Evolutionary conservation across 352 stramenopile genomes (phyloP).

Genomic region (Globisporangium perplexum): DNA sequence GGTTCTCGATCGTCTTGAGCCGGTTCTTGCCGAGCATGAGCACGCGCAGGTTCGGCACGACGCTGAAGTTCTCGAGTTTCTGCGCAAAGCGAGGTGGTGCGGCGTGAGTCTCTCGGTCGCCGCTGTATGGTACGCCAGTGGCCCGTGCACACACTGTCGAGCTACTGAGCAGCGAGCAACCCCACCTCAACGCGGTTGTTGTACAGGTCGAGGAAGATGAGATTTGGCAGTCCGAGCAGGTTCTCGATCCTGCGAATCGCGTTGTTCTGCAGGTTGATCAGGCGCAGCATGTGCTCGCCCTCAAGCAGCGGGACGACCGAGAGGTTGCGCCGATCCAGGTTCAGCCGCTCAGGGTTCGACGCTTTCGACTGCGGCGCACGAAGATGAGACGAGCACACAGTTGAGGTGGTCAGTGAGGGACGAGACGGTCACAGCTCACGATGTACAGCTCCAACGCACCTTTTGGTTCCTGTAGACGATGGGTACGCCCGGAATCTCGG

Average conservation of each 20-base stretch:
- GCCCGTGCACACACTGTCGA: neutral
- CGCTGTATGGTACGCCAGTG: neutral
- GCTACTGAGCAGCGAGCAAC: neutral
- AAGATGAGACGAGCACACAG: neutral
- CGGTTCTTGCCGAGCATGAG: conserved; percentile 92
- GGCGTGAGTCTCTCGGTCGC: neutral
- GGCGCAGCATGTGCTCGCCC: conserved; percentile 81
- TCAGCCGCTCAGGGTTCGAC: conserved; percentile 80
- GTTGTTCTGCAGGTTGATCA: conserved; percentile 93
- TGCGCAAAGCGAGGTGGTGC: conserved; percentile 10
- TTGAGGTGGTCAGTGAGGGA: neutral
- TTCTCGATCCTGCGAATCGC: conserved; percentile 82
- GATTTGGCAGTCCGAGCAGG: conserved; percentile 74
- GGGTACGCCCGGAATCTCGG: conserved; percentile 56
- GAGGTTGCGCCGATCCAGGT: conserved; percentile 84
- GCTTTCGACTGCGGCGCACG: conserved; percentile 33
- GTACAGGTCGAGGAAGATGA: conserved; percentile 93
- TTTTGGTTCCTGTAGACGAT: conserved; percentile 74
- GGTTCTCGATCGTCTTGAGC: conserved; percentile 75
- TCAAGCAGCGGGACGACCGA: conserved; percentile 80
- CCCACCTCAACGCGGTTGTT: conserved; percentile 87
- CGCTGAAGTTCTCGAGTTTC: conserved; percentile 73
- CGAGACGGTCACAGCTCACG: neutral
- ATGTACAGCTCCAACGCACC: conserved; percentile 11
- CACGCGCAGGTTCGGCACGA: conserved; percentile 81